Evolutionary conservation across 345 rosid genomes (phyloP).

Genomic region (Mercurialis annua): DNA sequence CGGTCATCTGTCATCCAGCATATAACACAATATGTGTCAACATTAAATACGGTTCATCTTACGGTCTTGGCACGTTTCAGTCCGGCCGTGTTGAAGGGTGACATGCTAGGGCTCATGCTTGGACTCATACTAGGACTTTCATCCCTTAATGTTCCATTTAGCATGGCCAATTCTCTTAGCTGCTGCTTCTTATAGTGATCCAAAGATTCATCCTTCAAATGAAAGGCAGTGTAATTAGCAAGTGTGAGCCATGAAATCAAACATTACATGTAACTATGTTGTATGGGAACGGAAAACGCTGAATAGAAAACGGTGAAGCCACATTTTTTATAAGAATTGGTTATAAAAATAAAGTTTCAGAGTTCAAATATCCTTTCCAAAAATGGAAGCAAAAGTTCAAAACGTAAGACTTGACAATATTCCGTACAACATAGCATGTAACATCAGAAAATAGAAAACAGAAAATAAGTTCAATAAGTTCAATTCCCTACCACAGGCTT

Average conservation of each 20-base stretch:
- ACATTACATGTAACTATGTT: too few relatives aligned
- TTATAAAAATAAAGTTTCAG: too few relatives aligned
- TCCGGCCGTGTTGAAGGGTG: slow-evolving; percentile 71
- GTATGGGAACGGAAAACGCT: too few relatives aligned
- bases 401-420: too few relatives aligned
- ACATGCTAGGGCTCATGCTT: slow-evolving; percentile 85
- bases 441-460: not conserved
- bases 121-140: slow-evolving; percentile 86
- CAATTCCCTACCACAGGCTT: slow-evolving; percentile 73
- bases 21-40: not conserved
- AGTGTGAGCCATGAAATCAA: not conserved
- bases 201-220: slow-evolving; percentile 74
- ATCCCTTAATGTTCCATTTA: slow-evolving; percentile 84
- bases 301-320: too few relatives aligned
- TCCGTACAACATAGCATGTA: too few relatives aligned
- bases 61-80: slow-evolving; percentile 93
- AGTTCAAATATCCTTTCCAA: too few relatives aligned
- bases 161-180: slow-evolving; percentile 76
- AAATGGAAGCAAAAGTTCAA: too few relatives aligned
- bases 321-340: too few relatives aligned
- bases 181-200: slow-evolving; percentile 91
- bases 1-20: too few relatives aligned
- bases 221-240: not conserved
- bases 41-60: slow-evolving; percentile 30
- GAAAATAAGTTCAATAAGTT: not conserved